A percentile compares a stretch with the other conserved stretches of the same genome.
Evolutionary conservation across 2,329 filamentous ascomycete genomes (phyloP).

Genomic region (Byssothecium circinans): DNA sequence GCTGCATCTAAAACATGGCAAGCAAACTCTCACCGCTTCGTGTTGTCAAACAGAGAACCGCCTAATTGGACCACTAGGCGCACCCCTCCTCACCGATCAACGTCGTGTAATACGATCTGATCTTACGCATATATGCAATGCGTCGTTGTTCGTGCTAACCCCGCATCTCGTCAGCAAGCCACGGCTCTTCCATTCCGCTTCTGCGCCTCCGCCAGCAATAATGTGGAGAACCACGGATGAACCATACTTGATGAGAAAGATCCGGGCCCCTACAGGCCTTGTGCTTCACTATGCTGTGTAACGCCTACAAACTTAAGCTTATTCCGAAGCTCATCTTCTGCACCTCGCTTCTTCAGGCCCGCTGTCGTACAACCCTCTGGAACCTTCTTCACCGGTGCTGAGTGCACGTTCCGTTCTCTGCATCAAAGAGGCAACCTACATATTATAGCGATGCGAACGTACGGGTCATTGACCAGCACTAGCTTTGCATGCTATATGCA

Average conservation of each 20-base stretch:
- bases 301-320: neutral
- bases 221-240: too few species aligned
- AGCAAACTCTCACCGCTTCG: conserved; percentile 9
- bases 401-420: neutral
- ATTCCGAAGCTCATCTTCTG: neutral
- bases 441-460: neutral
- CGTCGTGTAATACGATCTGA: conserved; percentile 13
- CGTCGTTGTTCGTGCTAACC: neutral
- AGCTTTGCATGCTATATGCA: neutral
- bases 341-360: conserved; percentile 2
- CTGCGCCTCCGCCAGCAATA: conserved; percentile 1
- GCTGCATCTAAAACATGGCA: neutral
- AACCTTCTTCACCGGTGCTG: conserved; percentile 10
- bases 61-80: neutral
- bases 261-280: conserved; percentile 6
- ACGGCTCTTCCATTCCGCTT: neutral
- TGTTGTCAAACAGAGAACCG: neutral
- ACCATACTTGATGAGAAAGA: too few species aligned
- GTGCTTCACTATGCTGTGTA: conserved; percentile 1
- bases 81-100: conserved; percentile 5
- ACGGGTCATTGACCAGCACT: too few species aligned
- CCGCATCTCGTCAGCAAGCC: conserved; percentile 2
- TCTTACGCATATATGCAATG: conserved; percentile 7
- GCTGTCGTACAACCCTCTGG: conserved; percentile 5
- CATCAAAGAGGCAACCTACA: neutral